phyloP scores from a whole-genome alignment of 2,329 filamentous ascomycete species.

The Metarhizium brunneum region DNA sequence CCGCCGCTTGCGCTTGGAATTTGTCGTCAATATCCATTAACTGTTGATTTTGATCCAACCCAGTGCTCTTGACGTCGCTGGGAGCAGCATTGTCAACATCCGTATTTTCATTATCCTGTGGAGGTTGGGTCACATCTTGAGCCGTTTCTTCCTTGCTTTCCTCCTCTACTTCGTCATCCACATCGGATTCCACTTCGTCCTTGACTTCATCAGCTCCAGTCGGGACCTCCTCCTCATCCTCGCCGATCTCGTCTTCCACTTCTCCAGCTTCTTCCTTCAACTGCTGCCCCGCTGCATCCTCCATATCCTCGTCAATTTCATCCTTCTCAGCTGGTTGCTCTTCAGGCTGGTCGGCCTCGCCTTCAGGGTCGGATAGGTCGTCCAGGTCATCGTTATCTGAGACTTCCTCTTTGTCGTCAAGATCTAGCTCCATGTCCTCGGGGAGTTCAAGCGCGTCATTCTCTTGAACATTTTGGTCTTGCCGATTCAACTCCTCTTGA shows the following conservation, averaged over 20 bases:
- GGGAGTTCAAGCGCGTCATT: constrained; percentile 75
- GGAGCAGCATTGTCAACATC: constrained; percentile 54
- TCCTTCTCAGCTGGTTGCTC: constrained; percentile 23
- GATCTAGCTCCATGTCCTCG: constrained; percentile 78
- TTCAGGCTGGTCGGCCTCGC: constrained; percentile 29
- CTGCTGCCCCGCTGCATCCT: constrained; percentile 27
- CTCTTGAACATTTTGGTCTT: constrained; percentile 70
- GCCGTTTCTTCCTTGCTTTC: constrained; percentile 25
- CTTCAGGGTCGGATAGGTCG: constrained; percentile 45
- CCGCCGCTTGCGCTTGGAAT: constrained; percentile 48
- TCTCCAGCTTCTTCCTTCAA: constrained; percentile 31
- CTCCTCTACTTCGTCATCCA: constrained; percentile 4
- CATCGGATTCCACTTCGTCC: constrained; percentile 30
- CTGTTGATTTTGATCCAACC: constrained; percentile 56
- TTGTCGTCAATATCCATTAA: constrained; percentile 54
- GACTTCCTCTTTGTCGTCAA: constrained; percentile 56
- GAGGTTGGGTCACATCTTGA: constrained; percentile 24
- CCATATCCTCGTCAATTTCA: constrained; percentile 25
- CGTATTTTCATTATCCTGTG: constrained; percentile 38
- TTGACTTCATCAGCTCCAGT: constrained; percentile 43
- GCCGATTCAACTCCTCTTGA: constrained; percentile 47
- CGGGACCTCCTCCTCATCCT: constrained; percentile 34
- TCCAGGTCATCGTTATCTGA: constrained; percentile 51
- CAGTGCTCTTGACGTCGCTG: constrained; percentile 54
- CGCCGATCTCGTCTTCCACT: constrained; percentile 33